Percentiles rank a stretch among this genome's conserved stretches.
phyloP scores from a whole-genome alignment of 805 yeast species.

The Pichia cephalocereana region DNA sequence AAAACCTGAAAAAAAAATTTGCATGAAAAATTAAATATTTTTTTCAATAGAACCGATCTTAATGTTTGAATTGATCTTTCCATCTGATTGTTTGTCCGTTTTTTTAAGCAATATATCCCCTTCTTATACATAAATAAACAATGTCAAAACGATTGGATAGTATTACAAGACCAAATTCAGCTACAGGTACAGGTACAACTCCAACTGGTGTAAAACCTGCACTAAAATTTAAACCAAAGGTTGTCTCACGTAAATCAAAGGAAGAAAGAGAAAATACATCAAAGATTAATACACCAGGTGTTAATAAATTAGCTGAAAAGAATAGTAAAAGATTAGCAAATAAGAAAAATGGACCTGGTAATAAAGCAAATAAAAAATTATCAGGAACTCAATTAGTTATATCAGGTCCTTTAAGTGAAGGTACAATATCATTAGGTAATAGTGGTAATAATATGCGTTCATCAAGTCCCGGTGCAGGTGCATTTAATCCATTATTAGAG shows the following conservation, averaged over 20 bases:
- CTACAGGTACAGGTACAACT: slow-evolving; percentile 4
- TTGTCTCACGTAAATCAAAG: slow-evolving; percentile 72
- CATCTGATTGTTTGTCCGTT: too few species aligned
- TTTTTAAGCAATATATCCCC: too few species aligned
- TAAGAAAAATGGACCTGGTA: slow-evolving; percentile 19
- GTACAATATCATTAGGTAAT: slow-evolving; percentile 40
- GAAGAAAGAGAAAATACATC: slow-evolving; percentile 66
- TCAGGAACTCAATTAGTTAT: slow-evolving; percentile 54
- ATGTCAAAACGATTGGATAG: slow-evolving; percentile 30
- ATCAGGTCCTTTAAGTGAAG: slow-evolving; percentile 67
- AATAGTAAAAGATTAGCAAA: slow-evolving; percentile 7
- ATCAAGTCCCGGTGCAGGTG: slow-evolving; percentile 2
- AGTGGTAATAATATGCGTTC: background rate
- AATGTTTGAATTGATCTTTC: too few species aligned
- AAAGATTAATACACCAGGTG: slow-evolving; percentile 39
- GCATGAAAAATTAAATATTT: too few species aligned
- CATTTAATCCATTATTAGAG: slow-evolving; percentile 32
- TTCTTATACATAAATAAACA: background rate
- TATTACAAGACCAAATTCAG: slow-evolving; percentile 22
- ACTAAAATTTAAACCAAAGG: slow-evolving; percentile 77
- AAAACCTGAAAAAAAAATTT: background rate
- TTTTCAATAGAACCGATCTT: too few species aligned
- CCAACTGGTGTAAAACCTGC: slow-evolving; percentile 33
- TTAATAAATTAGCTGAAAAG: slow-evolving; percentile 24
- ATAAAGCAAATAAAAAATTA: slow-evolving; percentile 23